A percentile compares a stretch with the other conserved stretches of the same genome.
Conservation (phyloP, 2,329 filamentous ascomycete species). For the Trichoderma simmonsii region DNA sequence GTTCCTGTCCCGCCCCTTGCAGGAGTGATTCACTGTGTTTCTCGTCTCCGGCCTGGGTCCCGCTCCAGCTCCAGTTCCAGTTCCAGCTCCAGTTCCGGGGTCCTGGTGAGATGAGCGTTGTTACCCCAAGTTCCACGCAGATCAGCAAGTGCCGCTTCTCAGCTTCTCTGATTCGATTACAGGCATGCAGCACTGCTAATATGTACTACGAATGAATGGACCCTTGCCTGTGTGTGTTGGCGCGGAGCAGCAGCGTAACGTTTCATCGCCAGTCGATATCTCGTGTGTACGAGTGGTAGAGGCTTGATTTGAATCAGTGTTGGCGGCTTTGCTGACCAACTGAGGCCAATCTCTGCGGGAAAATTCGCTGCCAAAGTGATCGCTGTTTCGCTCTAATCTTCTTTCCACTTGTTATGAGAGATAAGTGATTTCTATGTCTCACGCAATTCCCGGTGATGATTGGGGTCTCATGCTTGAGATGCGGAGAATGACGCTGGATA, state of each 20-base stretch:
- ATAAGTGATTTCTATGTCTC: background rate
- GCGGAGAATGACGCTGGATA: conserved; percentile 5
- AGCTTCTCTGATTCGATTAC: conserved; percentile 1
- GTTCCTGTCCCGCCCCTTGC: background rate
- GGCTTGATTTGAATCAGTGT: background rate
- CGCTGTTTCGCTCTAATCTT: background rate
- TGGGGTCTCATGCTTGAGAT: background rate
- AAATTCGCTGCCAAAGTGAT: background rate
- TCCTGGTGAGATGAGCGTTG: background rate
- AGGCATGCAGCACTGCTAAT: background rate
- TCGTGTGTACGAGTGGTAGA: background rate
- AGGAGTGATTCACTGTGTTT: background rate
- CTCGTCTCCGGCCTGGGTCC: background rate
- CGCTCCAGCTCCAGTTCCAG: background rate
- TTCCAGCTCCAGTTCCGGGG: background rate
- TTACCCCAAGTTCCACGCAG: background rate
- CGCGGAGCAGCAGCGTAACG: conserved; percentile 16
- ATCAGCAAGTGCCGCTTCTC: conserved; percentile 1
- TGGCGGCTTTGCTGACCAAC: background rate
- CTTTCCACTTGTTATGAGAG: background rate
- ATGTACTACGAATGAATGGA: background rate
- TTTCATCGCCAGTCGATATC: conserved; percentile 13
- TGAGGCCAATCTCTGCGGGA: background rate
- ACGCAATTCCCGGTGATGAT: background rate
- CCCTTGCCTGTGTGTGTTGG: background rate